Conservation (phyloP, 2,329 filamentous ascomycete species). For the Sclerotinia minor region DNA sequence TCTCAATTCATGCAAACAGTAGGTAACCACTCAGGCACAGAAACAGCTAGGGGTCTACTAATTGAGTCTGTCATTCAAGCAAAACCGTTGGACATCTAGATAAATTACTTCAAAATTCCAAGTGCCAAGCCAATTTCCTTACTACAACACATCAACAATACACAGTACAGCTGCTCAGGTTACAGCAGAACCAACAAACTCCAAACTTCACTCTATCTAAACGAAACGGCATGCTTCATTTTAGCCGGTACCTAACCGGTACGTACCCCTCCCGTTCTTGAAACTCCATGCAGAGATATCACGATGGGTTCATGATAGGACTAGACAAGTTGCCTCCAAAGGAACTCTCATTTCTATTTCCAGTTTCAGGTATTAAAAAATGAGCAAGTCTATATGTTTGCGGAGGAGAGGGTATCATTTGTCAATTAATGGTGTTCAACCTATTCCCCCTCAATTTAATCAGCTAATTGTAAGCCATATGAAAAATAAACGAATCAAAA, state of each 20-base stretch:
- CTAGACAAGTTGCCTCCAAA: too few species aligned
- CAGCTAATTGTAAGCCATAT: too few species aligned
- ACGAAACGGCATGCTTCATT: not conserved
- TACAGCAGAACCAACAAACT: not conserved
- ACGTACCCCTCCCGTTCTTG: not conserved
- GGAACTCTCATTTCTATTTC: not conserved
- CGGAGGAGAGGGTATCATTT: too few species aligned
- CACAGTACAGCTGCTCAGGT: too few species aligned
- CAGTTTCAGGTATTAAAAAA: not conserved
- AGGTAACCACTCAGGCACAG: not conserved
- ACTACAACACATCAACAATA: not conserved
- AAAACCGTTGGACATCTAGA: too few species aligned
- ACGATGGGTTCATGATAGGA: not conserved
- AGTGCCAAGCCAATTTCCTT: not conserved
- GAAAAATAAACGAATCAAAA: too few species aligned
- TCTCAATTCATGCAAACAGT: not conserved
- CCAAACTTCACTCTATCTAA: not conserved
- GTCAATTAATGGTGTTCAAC: not conserved
- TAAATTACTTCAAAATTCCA: not conserved
- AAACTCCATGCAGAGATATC: conserved; percentile 9
- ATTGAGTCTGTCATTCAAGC: too few species aligned
- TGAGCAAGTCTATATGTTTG: too few species aligned
- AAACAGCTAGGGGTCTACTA: not conserved
- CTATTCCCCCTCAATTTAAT: not conserved
- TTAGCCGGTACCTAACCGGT: not conserved